Conservation (phyloP, 2,329 filamentous ascomycete genomes). For the Conoideocrella luteorostrata region DNA sequence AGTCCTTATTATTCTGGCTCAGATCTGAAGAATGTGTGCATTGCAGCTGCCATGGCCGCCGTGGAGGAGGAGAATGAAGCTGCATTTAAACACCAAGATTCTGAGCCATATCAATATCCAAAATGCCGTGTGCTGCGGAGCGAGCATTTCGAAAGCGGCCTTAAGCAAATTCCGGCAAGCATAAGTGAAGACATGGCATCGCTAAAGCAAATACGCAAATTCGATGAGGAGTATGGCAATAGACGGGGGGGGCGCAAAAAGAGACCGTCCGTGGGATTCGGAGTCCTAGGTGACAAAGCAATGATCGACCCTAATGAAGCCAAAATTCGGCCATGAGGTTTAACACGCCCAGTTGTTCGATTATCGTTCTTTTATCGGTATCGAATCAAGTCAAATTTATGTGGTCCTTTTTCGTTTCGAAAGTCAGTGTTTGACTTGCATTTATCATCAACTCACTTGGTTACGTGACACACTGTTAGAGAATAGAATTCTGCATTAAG, state of each 20-base stretch:
- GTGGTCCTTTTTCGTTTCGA: no score
- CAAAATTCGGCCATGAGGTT: conserved; percentile 27
- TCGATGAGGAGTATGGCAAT: conserved; percentile 92
- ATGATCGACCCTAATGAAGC: conserved; percentile 36
- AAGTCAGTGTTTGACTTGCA: no score
- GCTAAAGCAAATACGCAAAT: conserved; percentile 81
- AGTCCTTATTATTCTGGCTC: conserved; percentile 78
- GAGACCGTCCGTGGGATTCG: conserved; percentile 51
- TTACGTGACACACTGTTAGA: no score
- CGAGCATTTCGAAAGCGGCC: conserved; percentile 76
- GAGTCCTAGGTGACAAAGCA: conserved; percentile 32
- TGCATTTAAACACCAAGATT: conserved; percentile 30
- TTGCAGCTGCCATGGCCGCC: conserved; percentile 71
- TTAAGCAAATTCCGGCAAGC: conserved; percentile 84
- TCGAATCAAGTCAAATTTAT: no score
- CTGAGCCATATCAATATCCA: conserved; percentile 54
- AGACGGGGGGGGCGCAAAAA: conserved; percentile 58
- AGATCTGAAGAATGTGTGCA: conserved; percentile 76
- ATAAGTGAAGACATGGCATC: conserved; percentile 91
- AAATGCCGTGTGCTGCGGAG: conserved; percentile 47
- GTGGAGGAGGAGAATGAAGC: conserved; percentile 63
- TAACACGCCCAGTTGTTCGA: no score
- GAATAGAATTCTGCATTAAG: no score
- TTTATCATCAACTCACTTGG: no score
- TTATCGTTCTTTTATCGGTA: no score